phyloP scores from a whole-genome alignment of 2,329 filamentous ascomycete species.

The Lasiodiplodia sp. region DNA sequence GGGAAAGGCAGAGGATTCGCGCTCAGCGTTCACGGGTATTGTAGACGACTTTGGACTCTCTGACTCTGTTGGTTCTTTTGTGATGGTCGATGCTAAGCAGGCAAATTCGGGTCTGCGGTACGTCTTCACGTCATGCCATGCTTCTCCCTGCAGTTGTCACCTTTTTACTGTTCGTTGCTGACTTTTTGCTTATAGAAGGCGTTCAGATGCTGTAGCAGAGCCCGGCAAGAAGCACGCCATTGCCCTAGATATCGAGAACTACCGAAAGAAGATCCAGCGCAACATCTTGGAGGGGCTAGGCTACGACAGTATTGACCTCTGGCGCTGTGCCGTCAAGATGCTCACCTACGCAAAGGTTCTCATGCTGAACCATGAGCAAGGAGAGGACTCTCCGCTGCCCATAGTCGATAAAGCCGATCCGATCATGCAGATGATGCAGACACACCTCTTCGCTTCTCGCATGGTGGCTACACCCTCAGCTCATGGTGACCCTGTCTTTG shows the following conservation, averaged over 20 bases:
- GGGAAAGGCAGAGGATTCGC: slow-evolving; percentile 24
- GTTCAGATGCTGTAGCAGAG: slow-evolving; percentile 1
- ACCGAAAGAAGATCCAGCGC: slow-evolving; percentile 50
- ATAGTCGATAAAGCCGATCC: slow-evolving; percentile 23
- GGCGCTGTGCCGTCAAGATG: slow-evolving; percentile 45
- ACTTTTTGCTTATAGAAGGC: not conserved
- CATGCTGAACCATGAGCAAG: slow-evolving; percentile 29
- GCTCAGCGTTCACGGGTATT: slow-evolving; percentile 21
- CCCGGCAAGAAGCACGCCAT: slow-evolving; percentile 22
- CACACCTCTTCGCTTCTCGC: not conserved
- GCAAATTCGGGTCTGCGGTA: slow-evolving; percentile 14
- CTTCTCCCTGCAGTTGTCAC: too few species aligned
- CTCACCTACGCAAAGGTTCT: slow-evolving; percentile 43
- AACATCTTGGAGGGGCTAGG: slow-evolving; percentile 45
- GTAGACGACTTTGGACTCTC: slow-evolving; percentile 9
- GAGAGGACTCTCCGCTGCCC: slow-evolving; percentile 13
- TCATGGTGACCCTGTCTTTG: not conserved
- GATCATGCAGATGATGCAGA: slow-evolving; percentile 25
- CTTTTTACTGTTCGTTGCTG: not conserved
- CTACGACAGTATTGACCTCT: slow-evolving; percentile 45
- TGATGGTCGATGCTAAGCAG: slow-evolving; percentile 30
- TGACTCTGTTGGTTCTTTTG: slow-evolving; percentile 17
- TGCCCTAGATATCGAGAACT: slow-evolving; percentile 27
- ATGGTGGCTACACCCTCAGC: not conserved
- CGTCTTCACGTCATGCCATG: not conserved